Evolutionary conservation across 2,329 filamentous ascomycete species (phyloP), one percentile per base, ranked within the genome.

Genomic region (Aspergillus viridinutans): DNA sequence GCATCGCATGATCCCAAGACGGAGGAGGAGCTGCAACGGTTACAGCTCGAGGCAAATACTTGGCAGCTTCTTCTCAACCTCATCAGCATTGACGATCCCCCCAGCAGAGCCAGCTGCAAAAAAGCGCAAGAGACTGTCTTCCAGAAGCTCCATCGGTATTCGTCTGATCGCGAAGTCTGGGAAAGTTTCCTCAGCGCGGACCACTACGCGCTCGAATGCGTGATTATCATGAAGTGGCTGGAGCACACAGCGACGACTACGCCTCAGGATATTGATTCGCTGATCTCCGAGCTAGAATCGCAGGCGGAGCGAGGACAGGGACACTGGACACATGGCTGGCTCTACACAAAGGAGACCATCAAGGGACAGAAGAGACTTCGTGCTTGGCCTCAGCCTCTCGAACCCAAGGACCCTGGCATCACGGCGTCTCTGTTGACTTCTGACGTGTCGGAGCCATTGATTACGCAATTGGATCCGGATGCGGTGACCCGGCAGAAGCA

Each of bases 391-490:
- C 83, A 85, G 58, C 78, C 85, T 6, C 75, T 91, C 23, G 87
- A 90, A 56, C 85, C 85, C 2, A 80, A 83, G 60, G 82, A 83
- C 42, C 75, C 82, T 14, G 82, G 80, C 57, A 80, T 84, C 50
- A 79, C 81, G 23, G 78, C 80, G 52, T 82, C 81, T 3, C 80
- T 85, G 50, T 70, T 82, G 61, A 87, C 80, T 66, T 80, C 80
- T 32, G 82, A 85, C 51, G 79, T 77, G 65, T 84, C 82, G 26
- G 85, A 85, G 54, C 82, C 84, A 5, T 76, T 96, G 2, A 85
- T 96, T 53, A 95, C 91, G 1, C 90, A 96, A 65, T 81, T 99
- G 35, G 94, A 99, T 67, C 94, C 94, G 0, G 94, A 99, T 77
- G 90, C 92, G 5, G 81, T 86, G n/a, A 87, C 86, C 40, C 85